Percentiles rank a stretch among this genome's conserved stretches.
phyloP scores from a whole-genome alignment of 208 protist genomes.

The Crithidia mellificae region DNA sequence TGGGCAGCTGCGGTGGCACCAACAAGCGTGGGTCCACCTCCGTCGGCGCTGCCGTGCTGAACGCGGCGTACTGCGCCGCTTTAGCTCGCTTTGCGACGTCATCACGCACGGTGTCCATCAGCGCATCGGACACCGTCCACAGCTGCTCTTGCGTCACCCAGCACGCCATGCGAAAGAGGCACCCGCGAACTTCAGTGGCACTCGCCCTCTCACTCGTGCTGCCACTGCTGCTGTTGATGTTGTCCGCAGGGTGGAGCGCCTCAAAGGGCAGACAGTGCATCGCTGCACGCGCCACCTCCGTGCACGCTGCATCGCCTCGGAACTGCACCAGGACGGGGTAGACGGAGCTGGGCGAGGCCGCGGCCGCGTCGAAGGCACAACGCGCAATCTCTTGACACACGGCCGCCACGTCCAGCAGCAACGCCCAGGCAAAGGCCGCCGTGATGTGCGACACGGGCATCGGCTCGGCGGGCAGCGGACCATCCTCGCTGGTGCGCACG shows the following conservation, averaged over 20 bases:
- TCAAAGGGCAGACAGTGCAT: slow-evolving; percentile 91
- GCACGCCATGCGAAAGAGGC: slow-evolving; percentile 47
- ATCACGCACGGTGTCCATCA: slow-evolving; percentile 58
- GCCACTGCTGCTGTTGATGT: not conserved
- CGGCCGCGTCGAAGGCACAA: slow-evolving; percentile 28
- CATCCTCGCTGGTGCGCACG: slow-evolving; percentile 29
- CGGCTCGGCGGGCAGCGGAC: not conserved
- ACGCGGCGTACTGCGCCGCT: slow-evolving; percentile 31
- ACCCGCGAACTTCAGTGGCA: slow-evolving; percentile 8
- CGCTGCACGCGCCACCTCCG: slow-evolving; percentile 60
- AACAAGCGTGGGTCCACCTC: slow-evolving; percentile 33
- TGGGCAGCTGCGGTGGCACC: slow-evolving; percentile 24
- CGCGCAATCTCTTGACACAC: slow-evolving; percentile 65
- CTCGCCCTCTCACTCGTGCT: not conserved
- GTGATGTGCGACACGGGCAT: slow-evolving; percentile 37
- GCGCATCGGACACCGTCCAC: slow-evolving; percentile 56
- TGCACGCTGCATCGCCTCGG: slow-evolving; percentile 48
- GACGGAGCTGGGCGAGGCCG: slow-evolving; percentile 10
- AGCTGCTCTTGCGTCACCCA: slow-evolving; percentile 70
- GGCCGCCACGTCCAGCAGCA: slow-evolving; percentile 67
- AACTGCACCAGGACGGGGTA: slow-evolving; percentile 67
- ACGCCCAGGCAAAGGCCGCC: slow-evolving; percentile 53
- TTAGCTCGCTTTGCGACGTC: slow-evolving; percentile 46
- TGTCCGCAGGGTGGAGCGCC: slow-evolving; percentile 29
- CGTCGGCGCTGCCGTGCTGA: slow-evolving; percentile 14